Evolutionary conservation across 257 asterid species (phyloP).

Genomic region (Euphrasia confusa): DNA sequence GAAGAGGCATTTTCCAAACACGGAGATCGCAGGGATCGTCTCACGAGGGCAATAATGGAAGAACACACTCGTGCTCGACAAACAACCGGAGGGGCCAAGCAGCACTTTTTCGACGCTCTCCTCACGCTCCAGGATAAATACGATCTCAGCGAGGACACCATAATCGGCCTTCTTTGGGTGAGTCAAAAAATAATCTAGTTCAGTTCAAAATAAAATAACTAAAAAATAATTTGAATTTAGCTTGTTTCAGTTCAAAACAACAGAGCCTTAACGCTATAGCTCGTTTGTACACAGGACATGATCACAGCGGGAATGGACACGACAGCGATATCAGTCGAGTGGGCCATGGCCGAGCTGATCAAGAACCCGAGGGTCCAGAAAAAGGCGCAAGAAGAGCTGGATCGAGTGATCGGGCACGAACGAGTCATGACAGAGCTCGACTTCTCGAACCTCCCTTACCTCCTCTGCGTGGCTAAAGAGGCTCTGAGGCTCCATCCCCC

Average conservation of each 20-base stretch:
- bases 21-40: slow-evolving; percentile 52
- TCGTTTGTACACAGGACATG: slow-evolving; percentile 48
- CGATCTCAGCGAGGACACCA: slow-evolving; percentile 73
- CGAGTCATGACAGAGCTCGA: slow-evolving; percentile 52
- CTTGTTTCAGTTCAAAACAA: too few species aligned
- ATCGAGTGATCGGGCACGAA: slow-evolving; percentile 46
- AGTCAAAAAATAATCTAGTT: too few species aligned
- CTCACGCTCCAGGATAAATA: slow-evolving; percentile 53
- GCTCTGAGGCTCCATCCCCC: slow-evolving; percentile 70
- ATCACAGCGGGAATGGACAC: slow-evolving; percentile 80
- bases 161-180: slow-evolving; percentile 80
- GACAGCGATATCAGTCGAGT: slow-evolving; percentile 66
- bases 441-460: slow-evolving; percentile 64
- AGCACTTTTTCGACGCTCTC: slow-evolving; percentile 67
- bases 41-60: slow-evolving; percentile 62
- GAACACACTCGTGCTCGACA: slow-evolving; percentile 62
- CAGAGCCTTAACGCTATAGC: slow-evolving; percentile 4
- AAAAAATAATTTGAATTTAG: too few species aligned
- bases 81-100: slow-evolving; percentile 48
- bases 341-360: slow-evolving; percentile 88
- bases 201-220: too few species aligned
- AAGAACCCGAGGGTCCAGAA: slow-evolving; percentile 62
- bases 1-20: slow-evolving; percentile 63
- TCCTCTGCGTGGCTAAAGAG: slow-evolving; percentile 57
- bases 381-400: slow-evolving; percentile 71